Evolutionary conservation across 2,329 filamentous ascomycete species (phyloP).

Genomic region (Trichoderma sp.): DNA sequence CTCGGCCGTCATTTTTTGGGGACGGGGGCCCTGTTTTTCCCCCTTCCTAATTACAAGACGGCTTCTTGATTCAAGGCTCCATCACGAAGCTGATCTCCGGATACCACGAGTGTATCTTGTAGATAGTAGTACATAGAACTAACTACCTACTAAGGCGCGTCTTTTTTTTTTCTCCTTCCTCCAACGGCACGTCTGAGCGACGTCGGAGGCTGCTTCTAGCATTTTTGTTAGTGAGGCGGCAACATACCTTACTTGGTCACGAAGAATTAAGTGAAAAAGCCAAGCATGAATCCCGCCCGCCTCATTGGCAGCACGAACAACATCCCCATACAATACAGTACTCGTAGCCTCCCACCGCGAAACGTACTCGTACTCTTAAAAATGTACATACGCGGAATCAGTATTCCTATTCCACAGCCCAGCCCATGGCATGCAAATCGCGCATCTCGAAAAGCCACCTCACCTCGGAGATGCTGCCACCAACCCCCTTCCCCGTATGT

Average conservation of each 20-base stretch:
- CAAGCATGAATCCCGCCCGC: not conserved
- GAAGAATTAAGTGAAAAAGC: not conserved
- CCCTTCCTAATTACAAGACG: not conserved
- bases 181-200: slow-evolving; percentile 1
- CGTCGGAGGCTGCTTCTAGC: slow-evolving; percentile 12
- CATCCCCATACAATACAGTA: not conserved
- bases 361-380: not conserved
- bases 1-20: not conserved
- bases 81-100: not conserved
- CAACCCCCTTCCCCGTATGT: not conserved
- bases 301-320: not conserved
- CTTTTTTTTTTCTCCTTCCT: not conserved
- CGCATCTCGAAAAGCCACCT: not conserved
- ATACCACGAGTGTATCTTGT: not conserved
- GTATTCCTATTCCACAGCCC: not conserved
- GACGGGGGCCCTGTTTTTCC: not conserved
- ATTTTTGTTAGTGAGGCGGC: not conserved
- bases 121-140: not conserved
- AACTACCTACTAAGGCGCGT: not conserved
- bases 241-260: not conserved
- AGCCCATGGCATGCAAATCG: not conserved
- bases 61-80: not conserved
- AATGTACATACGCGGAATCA: not conserved
- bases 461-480: slow-evolving; percentile 10
- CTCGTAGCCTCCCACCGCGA: not conserved